These are phyloP conservation scores for Discostella pseudostelligera DNA, from an alignment of 108 stramenopile genomes.

Conservation along the genomic window DNA sequence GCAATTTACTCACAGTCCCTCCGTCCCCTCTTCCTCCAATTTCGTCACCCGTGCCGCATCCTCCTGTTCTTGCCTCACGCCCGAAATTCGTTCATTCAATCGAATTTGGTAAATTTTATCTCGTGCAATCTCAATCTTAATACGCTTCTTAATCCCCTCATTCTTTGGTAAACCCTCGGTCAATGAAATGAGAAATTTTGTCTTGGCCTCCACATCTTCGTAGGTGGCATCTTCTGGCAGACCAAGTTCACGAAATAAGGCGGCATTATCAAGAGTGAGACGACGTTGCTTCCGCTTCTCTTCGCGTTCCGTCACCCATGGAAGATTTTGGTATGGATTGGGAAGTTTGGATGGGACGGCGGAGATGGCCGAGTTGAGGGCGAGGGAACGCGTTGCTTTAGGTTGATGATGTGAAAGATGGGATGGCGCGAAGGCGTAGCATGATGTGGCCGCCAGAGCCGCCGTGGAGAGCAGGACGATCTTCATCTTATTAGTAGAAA, in stretches of 20 bases:
- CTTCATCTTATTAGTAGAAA: conserved; percentile 12
- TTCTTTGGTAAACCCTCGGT: conserved; percentile 33
- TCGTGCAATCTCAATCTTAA: conserved; percentile 74
- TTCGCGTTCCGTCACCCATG: conserved; percentile 72
- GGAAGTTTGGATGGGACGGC: conserved; percentile 23
- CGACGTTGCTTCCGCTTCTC: conserved; percentile 53
- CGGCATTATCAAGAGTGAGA: conserved; percentile 57
- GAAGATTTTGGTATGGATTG: conserved; percentile 73
- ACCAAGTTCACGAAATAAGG: conserved; percentile 77
- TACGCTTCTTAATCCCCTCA: conserved; percentile 69
- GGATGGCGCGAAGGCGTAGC: conserved; percentile 20
- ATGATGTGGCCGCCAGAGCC: conserved; percentile 1
- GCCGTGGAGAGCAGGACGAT: conserved; percentile 14
- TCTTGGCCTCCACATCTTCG: conserved; percentile 76
- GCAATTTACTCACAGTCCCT: conserved; percentile 26
- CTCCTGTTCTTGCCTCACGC: conserved; percentile 48
- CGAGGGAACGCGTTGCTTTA: conserved; percentile 9
- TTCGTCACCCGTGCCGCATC: conserved; percentile 58
- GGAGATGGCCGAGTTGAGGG: conserved; percentile 17
- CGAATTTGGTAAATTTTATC: conserved; percentile 86
- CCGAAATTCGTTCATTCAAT: conserved; percentile 72
- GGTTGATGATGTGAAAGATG: not conserved
- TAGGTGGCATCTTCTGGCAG: conserved; percentile 81
- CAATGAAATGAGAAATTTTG: conserved; percentile 54
- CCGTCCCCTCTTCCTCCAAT: conserved; percentile 55